phyloP scores from a whole-genome alignment of 495 filamentous ascomycete species.

The Tuber indicum region DNA sequence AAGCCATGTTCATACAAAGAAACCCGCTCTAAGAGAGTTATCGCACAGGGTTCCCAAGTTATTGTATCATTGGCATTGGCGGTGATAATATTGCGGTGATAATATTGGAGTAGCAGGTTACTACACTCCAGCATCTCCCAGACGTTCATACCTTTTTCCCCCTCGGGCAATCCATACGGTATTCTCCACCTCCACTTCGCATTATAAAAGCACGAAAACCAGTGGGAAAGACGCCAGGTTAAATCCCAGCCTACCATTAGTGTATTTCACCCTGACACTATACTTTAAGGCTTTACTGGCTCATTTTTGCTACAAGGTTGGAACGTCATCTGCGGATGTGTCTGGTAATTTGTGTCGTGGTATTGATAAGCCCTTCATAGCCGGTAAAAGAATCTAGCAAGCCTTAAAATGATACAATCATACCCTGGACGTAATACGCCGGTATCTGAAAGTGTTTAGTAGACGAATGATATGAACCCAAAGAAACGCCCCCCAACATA shows the following conservation, averaged over 20 bases:
- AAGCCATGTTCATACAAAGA: neutral
- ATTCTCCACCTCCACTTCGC: neutral
- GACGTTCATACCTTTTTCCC: neutral
- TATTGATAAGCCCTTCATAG: neutral
- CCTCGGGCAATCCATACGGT: neutral
- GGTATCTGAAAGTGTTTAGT: neutral
- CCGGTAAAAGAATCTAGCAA: neutral
- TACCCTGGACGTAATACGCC: neutral
- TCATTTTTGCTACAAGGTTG: neutral
- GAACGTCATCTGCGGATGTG: neutral
- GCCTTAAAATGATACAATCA: neutral
- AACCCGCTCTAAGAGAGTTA: neutral
- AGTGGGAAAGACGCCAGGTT: neutral
- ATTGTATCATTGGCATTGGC: neutral
- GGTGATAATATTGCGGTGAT: neutral
- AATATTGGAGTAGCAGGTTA: neutral
- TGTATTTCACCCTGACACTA: neutral
- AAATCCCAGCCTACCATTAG: neutral
- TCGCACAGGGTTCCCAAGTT: neutral
- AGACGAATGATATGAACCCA: conserved; percentile 2
- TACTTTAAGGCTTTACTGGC: neutral
- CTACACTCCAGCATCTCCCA: neutral
- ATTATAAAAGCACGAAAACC: neutral
- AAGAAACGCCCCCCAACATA: neutral
- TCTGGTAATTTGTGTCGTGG: neutral